These are phyloP conservation scores for Saposhnikovia divaricata DNA, from an alignment of 129 eudicot species.

Conservation along the genomic window DNA sequence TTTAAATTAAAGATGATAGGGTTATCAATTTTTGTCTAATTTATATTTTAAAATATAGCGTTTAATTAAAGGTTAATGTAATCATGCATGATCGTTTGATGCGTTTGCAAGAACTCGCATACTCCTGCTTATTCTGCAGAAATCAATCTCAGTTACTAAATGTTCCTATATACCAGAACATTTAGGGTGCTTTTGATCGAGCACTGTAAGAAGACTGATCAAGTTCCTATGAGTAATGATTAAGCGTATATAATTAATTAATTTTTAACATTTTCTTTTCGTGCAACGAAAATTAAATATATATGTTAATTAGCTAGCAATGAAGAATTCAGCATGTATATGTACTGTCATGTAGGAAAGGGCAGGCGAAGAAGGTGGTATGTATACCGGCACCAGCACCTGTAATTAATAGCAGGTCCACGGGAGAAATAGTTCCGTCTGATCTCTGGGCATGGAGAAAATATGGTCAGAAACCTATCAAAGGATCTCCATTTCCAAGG, in stretches of 20 bases:
- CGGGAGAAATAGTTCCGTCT: constrained; percentile 93
- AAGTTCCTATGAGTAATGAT: too few species aligned
- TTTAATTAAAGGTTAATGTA: too few species aligned
- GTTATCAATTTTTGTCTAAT: not conserved
- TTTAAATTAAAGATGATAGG: not conserved
- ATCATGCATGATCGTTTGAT: too few species aligned
- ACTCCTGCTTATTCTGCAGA: not conserved
- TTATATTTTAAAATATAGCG: too few species aligned
- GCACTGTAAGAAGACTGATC: not conserved
- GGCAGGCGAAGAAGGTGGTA: constrained; percentile 88
- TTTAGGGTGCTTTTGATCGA: too few species aligned
- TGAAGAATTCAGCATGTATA: not conserved
- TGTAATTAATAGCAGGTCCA: constrained; percentile 73
- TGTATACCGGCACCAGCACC: constrained; percentile 96
- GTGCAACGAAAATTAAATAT: not conserved
- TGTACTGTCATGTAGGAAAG: constrained; percentile 45
- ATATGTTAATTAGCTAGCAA: not conserved
- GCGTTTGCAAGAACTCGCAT: too few species aligned
- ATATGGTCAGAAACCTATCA: constrained; percentile 92
- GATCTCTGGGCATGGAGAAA: constrained; percentile 99
- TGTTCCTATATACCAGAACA: too few species aligned
- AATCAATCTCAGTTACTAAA: not conserved
- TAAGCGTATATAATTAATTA: too few species aligned
- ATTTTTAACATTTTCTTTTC: not conserved
- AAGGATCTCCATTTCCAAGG: constrained; percentile 99